Conservation (phyloP, 768 basidiomycete species). For the Kwoniella bestiolae region DNA sequence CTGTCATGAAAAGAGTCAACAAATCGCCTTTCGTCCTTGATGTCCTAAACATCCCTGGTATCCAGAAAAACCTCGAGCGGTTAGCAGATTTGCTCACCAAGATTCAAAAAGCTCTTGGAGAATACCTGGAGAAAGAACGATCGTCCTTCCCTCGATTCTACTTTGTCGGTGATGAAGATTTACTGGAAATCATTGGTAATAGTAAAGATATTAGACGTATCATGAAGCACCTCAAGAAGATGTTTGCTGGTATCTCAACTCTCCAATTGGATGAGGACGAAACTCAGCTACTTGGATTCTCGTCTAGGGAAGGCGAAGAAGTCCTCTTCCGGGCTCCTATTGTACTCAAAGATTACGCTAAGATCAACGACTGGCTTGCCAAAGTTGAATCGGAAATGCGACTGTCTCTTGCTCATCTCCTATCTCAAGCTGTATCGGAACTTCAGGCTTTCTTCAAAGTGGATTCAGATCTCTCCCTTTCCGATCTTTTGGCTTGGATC, state of each 20-base stretch:
- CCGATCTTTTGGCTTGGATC: slow-evolving; percentile 84
- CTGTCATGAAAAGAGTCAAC: slow-evolving; percentile 99
- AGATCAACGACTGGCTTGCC: slow-evolving; percentile 98
- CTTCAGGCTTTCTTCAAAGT: slow-evolving; percentile 79
- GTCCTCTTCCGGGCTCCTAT: slow-evolving; percentile 82
- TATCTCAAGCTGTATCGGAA: slow-evolving; percentile 78
- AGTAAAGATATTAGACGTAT: slow-evolving; percentile 97
- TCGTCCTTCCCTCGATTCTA: slow-evolving; percentile 99
- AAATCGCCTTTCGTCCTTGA: slow-evolving; percentile 97
- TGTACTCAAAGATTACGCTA: slow-evolving; percentile 86
- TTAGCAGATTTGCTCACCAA: slow-evolving; percentile 94
- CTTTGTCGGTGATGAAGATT: slow-evolving; percentile 98
- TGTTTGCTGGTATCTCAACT: slow-evolving; percentile 97
- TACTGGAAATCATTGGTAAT: slow-evolving; percentile 98
- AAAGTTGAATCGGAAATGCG: slow-evolving; percentile 93
- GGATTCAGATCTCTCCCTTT: slow-evolving; percentile 63
- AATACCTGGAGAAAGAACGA: slow-evolving; percentile 96
- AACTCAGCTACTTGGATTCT: slow-evolving; percentile 88
- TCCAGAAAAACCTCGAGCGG: slow-evolving; percentile 97
- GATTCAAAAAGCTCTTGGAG: slow-evolving; percentile 98
- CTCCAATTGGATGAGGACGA: slow-evolving; percentile 74
- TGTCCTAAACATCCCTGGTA: slow-evolving; percentile 91
- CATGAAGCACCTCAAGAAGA: slow-evolving; percentile 99
- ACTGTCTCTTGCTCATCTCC: slow-evolving; percentile 77
- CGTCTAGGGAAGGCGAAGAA: slow-evolving; percentile 94